Conservation (phyloP, 441 rosid genomes). For the Euphorbia celastroides region DNA sequence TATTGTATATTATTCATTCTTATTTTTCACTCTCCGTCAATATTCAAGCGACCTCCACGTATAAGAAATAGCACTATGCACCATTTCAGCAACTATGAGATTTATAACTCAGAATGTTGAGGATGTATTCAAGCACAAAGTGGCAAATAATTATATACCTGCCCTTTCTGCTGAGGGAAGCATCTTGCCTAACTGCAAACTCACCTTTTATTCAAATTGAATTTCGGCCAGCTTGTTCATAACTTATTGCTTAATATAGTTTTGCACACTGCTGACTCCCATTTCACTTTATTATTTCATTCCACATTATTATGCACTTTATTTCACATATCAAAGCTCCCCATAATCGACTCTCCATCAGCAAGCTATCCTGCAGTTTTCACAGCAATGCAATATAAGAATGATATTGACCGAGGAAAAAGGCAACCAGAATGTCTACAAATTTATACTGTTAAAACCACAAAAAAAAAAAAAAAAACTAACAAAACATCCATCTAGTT, state of each 20-base stretch:
- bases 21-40: not conserved
- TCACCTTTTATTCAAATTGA: slow-evolving; percentile 13
- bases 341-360: slow-evolving; percentile 9
- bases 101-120: not conserved
- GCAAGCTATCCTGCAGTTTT: slow-evolving; percentile 16
- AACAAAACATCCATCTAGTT: not conserved
- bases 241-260: not conserved
- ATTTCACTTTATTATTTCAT: slow-evolving; percentile 15
- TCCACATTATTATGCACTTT: slow-evolving; percentile 11
- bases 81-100: not conserved
- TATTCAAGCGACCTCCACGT: not conserved
- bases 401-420: not conserved
- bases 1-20: not conserved
- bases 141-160: not conserved
- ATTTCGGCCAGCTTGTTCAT: slow-evolving; percentile 1
- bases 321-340: slow-evolving; percentile 15
- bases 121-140: not conserved
- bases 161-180: slow-evolving; percentile 11
- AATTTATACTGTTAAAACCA: not conserved
- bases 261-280: slow-evolving; percentile 1
- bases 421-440: not conserved
- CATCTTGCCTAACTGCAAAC: slow-evolving; percentile 4
- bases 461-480: not conserved
- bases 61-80: not conserved
- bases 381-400: not conserved